Base-by-base conservation (phyloP, 306 rosid genomes). In the Trifolium subterraneum region DNA sequence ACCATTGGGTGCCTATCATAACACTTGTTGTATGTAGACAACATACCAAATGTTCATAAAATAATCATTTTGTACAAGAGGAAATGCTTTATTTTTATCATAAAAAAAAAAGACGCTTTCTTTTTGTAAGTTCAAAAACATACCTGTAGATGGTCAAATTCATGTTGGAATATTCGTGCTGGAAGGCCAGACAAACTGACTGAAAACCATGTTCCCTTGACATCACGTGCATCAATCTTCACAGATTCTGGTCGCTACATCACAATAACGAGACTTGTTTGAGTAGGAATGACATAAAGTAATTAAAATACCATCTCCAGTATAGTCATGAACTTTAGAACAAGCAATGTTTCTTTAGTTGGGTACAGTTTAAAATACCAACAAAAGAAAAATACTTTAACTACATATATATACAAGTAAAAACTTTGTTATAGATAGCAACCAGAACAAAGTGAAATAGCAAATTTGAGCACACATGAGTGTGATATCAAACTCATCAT, bases 111-210 rank as follows among this genome's bases (percentile, higher is more conserved):
- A n/a, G n/a, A 44, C 4, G 8, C 31, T 4, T 56, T 47, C 20
- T 38, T 73, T 35, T 61, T 48, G 22, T n/a, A 47, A 48, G 76
- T 64, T 29, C 39, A 81, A 76, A 64, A 71, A 42, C 63, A 48
- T 56, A 91, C 98, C 94, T 88, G 86, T 83, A 94, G 78, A 85
- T 94, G 98, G 76, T 94, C 97, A 76, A 86, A 94, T 74, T 94
- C 98, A 73, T 94, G 98, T 86, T 91, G 98, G 83, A 94, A 94
- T 22, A 94, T 84, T 44, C 98, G 84, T 14, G 98, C 97, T 69
- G 93, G 94, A 84, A 94, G 97, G 27, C 64, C 96, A 0, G 96
- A 87, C 70, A 91, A 76, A 81, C 72, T 84, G 74, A 94, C 68
- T 5, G 88, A 72, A 81, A 91, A 94, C 79, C 84, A 82, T 12